These are phyloP conservation scores for Colletotrichum sp. DNA, from an alignment of 2,329 filamentous ascomycete genomes.

Conservation along the genomic window DNA sequence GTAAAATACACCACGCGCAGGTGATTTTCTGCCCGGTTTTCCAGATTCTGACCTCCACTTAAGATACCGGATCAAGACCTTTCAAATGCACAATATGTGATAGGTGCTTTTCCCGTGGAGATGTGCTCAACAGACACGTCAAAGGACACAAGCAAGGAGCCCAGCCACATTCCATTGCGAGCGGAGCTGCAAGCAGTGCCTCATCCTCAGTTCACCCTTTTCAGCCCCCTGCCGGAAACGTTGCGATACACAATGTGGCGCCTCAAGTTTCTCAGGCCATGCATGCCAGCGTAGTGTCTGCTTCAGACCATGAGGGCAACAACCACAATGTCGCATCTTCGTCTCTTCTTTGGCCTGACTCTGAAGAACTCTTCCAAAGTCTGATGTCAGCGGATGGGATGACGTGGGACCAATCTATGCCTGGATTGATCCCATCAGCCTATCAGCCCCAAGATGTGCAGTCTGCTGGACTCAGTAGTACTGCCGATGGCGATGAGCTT, in stretches of 20 bases:
- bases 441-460: background rate
- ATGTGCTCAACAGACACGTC: background rate
- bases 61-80: background rate
- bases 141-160: background rate
- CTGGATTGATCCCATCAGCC: background rate
- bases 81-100: background rate
- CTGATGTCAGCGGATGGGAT: background rate
- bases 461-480: background rate
- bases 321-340: background rate
- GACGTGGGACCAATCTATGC: background rate
- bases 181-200: background rate
- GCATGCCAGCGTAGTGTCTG: background rate
- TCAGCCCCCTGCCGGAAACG: background rate
- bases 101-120: background rate
- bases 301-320: background rate
- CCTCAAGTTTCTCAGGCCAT: background rate
- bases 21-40: background rate
- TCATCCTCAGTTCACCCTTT: background rate
- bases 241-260: background rate
- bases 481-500: background rate
- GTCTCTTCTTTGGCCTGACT: background rate
- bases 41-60: background rate
- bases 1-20: background rate
- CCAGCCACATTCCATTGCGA: background rate
- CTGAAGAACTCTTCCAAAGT: background rate